Percentiles rank a stretch among this genome's conserved stretches.
These are phyloP conservation scores for Cucurbita ficifolia DNA, from an alignment of 306 rosid species.

Conservation along the genomic window DNA sequence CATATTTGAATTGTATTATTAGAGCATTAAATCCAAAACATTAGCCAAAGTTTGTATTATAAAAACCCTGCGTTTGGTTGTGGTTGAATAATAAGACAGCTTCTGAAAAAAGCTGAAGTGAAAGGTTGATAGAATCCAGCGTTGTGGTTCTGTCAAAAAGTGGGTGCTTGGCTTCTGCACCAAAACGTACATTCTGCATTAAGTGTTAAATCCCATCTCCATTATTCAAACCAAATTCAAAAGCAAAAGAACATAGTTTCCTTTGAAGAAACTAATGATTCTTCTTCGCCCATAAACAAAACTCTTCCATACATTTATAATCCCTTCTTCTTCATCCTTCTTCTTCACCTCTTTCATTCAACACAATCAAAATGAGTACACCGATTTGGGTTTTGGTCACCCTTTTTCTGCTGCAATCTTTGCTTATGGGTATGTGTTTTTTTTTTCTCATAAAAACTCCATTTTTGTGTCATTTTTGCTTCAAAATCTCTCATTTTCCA, in stretches of 20 bases:
- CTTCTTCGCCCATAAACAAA: slow-evolving; percentile 5
- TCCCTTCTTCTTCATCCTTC: not conserved
- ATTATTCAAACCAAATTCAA: not conserved
- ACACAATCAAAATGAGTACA: slow-evolving; percentile 14
- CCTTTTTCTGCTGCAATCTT: slow-evolving; percentile 29
- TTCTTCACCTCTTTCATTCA: not conserved
- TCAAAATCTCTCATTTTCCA: not conserved
- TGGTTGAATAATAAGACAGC: not conserved
- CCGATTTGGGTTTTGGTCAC: slow-evolving; percentile 24
- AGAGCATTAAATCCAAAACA: too few species aligned
- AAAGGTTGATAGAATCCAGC: slow-evolving; percentile 18
- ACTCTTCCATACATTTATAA: slow-evolving; percentile 6
- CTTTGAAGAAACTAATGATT: slow-evolving; percentile 58
- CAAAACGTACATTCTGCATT: slow-evolving; percentile 12
- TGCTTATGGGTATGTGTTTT: slow-evolving; percentile 37
- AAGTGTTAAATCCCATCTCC: slow-evolving; percentile 14
- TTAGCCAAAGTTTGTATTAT: too few species aligned
- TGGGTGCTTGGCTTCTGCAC: slow-evolving; percentile 32
- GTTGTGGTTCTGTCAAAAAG: slow-evolving; percentile 28
- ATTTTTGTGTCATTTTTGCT: not conserved
- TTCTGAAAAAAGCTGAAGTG: slow-evolving; percentile 7
- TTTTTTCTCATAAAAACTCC: not conserved
- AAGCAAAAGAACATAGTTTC: slow-evolving; percentile 26
- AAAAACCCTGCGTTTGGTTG: too few species aligned
- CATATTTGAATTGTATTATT: too few species aligned